Percentiles rank a stretch among this genome's conserved stretches.
phyloP scores from a whole-genome alignment of 1,139 yeast genomes.

The Diutina siamensis region DNA sequence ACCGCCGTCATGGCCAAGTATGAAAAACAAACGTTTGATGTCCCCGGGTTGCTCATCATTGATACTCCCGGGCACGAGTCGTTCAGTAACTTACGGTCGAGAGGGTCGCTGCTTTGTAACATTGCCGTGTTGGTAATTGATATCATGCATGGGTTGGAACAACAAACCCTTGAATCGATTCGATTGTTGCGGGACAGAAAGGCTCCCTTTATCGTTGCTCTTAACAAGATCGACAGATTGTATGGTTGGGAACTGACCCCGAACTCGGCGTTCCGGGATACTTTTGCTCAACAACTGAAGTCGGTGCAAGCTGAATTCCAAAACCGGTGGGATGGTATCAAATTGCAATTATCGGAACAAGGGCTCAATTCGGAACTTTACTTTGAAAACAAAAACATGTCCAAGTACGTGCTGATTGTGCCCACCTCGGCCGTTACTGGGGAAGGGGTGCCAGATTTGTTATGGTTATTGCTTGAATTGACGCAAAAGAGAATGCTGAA shows the following conservation, averaged over 20 bases:
- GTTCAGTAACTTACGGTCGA: constrained; percentile 90
- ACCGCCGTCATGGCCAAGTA: constrained; percentile 83
- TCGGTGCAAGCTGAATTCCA: constrained; percentile 90
- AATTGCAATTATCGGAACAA: constrained; percentile 91
- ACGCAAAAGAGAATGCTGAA: constrained; percentile 98
- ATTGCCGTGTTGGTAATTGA: constrained; percentile 97
- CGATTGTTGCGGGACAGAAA: constrained; percentile 87
- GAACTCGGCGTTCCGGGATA: constrained; percentile 91
- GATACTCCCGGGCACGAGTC: constrained; percentile 99
- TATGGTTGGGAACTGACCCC: constrained; percentile 89
- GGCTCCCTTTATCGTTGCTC: constrained; percentile 95
- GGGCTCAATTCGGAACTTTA: constrained; percentile 96
- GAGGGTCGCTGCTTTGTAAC: constrained; percentile 98
- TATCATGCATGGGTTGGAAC: constrained; percentile 98
- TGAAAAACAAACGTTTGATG: constrained; percentile 81
- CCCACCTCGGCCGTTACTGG: constrained; percentile 99
- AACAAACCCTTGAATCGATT: constrained; percentile 91
- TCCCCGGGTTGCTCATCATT: constrained; percentile 91
- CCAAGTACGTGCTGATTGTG: constrained; percentile 89
- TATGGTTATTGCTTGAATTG: constrained; percentile 88
- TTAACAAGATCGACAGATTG: constrained; percentile 93
- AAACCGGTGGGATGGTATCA: constrained; percentile 74
- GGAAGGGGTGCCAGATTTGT: constrained; percentile 98
- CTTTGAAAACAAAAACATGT: constrained; percentile 85
- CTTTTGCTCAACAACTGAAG: constrained; percentile 67